Evolutionary conservation across 352 stramenopile species (phyloP).

Genomic region (Lagenidium sp.): DNA sequence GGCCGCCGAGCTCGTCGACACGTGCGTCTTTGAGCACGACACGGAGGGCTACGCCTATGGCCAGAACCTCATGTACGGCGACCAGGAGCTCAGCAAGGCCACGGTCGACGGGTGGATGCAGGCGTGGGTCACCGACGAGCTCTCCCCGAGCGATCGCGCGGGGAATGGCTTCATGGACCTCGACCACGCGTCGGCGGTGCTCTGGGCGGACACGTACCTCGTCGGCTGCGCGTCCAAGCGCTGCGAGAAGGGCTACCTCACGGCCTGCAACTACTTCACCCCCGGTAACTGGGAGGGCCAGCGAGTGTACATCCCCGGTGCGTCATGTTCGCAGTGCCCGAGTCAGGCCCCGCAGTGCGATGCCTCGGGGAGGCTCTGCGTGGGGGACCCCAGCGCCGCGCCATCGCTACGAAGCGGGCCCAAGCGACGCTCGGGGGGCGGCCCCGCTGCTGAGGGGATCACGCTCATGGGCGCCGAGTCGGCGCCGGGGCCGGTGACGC

Average conservation of each 20-base stretch:
- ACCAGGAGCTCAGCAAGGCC: slow-evolving; percentile 9
- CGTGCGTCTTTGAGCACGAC: slow-evolving; percentile 25
- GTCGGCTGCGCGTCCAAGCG: slow-evolving; percentile 27
- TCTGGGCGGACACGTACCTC: slow-evolving; percentile 26
- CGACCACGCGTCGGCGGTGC: slow-evolving; percentile 27
- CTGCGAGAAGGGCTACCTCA: slow-evolving; percentile 23
- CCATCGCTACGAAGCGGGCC: not conserved
- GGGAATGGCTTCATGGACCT: slow-evolving; percentile 23
- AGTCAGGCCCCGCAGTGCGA: slow-evolving; percentile 16
- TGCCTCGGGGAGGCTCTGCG: slow-evolving; percentile 9
- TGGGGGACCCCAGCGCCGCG: not conserved
- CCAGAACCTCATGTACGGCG: slow-evolving; percentile 31
- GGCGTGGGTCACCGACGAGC: slow-evolving; percentile 22
- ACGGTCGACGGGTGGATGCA: slow-evolving; percentile 22
- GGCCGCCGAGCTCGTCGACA: slow-evolving; percentile 24
- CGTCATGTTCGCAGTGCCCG: slow-evolving; percentile 22
- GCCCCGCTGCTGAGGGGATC: slow-evolving; percentile 1
- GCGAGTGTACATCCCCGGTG: slow-evolving; percentile 18
- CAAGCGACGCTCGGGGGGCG: not conserved
- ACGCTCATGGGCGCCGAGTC: not conserved
- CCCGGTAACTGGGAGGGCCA: slow-evolving; percentile 26
- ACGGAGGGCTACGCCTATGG: slow-evolving; percentile 28
- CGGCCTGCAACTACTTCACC: slow-evolving; percentile 28
- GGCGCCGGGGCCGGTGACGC: not conserved
- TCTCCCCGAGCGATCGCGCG: slow-evolving; percentile 16